Evolutionary conservation across 208 protist species (phyloP), one percentile per base, ranked within the genome.

Genomic region (Naegleria lovaniensis): DNA sequence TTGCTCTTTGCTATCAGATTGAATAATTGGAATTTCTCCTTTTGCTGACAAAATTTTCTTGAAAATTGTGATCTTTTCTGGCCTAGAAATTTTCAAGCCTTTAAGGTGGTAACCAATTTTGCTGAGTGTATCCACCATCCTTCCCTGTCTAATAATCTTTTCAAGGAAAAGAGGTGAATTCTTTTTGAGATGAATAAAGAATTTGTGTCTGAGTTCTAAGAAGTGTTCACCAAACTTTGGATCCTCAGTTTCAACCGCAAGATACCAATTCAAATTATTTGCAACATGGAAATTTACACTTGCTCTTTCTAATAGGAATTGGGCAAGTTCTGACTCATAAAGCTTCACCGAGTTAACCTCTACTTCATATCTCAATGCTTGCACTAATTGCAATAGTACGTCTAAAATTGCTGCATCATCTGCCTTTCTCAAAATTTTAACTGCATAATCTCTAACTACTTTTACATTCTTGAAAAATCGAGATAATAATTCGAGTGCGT

Each of bases 381-480:
- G 90, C 22, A 91, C 90, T 16, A 91, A 29, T 92, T 95, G 94
- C 16, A 95, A 85, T 11, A 95, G 22, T 36, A 94, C 93, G 16
- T 92, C 91, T 2, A 93, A 67, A 22, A 95, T 52, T 19, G 95
- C 92, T 75, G 93, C 92, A 41, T 94, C 89, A 15, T 88, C n/a
- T 5, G 92, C 41, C 40, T 93, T 83, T 58, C 76, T 43, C 33
- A 94, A 79, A 25, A 83, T 83, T 16, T 79, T 43, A 13, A 95
- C 93, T 38, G 94, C 93, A 90, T 94, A 89, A 36, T 76, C 6
- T 52, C 75, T 19, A 9, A 89, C 85, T 29, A 39, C 13, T 38
- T 38, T 41, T 22, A 41, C 48, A 67, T 89, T 67, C n/a, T 67
- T 52, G 41, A 89, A 89, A 4, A 67, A 67, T 67, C 48, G 33